phyloP scores from a whole-genome alignment of 2,329 filamentous ascomycete genomes.

The Triangularia verruculosa region DNA sequence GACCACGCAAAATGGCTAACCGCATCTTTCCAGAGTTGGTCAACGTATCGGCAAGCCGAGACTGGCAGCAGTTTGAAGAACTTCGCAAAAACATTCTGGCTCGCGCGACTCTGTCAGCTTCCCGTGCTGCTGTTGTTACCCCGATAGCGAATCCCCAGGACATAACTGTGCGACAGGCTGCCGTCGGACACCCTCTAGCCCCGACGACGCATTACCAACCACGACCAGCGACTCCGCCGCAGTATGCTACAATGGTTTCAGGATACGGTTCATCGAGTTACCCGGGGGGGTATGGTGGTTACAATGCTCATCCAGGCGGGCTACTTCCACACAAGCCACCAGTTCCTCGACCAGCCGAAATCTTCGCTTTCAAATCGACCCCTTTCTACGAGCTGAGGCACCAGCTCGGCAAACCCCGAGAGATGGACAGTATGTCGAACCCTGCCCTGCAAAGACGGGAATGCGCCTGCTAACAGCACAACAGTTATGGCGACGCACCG shows the following conservation, averaged over 20 bases:
- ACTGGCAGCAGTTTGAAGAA: constrained; percentile 42
- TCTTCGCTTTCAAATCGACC: constrained; percentile 60
- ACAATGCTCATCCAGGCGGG: background rate
- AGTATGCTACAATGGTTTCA: background rate
- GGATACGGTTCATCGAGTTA: background rate
- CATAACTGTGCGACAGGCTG: background rate
- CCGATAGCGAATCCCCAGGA: background rate
- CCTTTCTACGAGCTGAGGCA: constrained; percentile 77
- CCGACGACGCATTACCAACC: background rate
- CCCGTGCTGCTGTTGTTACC: background rate
- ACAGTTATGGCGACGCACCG: constrained; percentile 56
- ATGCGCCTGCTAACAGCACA: constrained; percentile 20
- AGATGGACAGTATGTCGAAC: constrained; percentile 66
- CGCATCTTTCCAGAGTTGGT: background rate
- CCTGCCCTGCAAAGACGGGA: constrained; percentile 5
- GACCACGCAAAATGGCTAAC: background rate
- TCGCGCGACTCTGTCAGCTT: background rate
- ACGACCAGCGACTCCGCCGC: background rate
- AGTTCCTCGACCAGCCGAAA: background rate
- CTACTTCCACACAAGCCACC: background rate
- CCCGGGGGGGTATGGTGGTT: background rate
- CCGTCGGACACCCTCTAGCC: background rate
- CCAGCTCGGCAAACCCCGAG: constrained; percentile 60
- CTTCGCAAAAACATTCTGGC: background rate
- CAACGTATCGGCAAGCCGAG: constrained; percentile 16